Base-by-base conservation (phyloP, 2,329 filamentous ascomycete species). In the Penicillium sp. region DNA sequence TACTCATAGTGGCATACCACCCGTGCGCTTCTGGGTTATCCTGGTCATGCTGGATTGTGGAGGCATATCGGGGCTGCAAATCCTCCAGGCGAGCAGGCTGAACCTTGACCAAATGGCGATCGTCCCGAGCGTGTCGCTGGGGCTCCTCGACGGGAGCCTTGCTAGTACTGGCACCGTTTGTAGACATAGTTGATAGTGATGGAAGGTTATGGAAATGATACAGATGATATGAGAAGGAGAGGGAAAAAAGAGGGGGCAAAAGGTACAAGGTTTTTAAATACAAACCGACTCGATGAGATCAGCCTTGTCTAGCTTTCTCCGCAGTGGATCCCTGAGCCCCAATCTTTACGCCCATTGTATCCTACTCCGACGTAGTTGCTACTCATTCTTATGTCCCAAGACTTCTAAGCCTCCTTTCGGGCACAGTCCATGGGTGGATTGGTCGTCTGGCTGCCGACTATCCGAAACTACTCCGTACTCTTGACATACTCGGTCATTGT, bases 1-100 rank as follows among this genome's bases (percentile, higher is more conserved):
- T 76, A 88, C 85, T 89, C 84, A 96, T 89, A 53, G 75, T 75
- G 20, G 89, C 89, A 65, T 97, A 98, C 90, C 90, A 96, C 66
- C 89, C 88, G 68, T 91, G 83, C 44, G 82, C 80, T 56, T 81
- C 81, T 28, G 81, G 81, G 58, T 93, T 84, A 45, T 82, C 80
- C 57, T 82, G 79, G 25, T 80, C 77, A 58, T 81, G 77, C 45
- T 68, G 47, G 57, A 88, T 78, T 42, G 77, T 75, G 55, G 83
- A 78, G 6, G 89, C 89, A 69, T 93, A 93, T 66, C 81, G 88
- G 49, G 84, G 84, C 74, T 95, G 90, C 9, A 97, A 79, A 65
- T 96, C 92, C 59, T 90, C 88, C 62, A 84, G 79, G 52, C 83
- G 82, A 13, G 92, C 89, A 20, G 89, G 91, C 66, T 91, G 81